Evolutionary conservation across 2,329 filamentous ascomycete species (phyloP).

Genomic region (Diaporthe citrichinensis): DNA sequence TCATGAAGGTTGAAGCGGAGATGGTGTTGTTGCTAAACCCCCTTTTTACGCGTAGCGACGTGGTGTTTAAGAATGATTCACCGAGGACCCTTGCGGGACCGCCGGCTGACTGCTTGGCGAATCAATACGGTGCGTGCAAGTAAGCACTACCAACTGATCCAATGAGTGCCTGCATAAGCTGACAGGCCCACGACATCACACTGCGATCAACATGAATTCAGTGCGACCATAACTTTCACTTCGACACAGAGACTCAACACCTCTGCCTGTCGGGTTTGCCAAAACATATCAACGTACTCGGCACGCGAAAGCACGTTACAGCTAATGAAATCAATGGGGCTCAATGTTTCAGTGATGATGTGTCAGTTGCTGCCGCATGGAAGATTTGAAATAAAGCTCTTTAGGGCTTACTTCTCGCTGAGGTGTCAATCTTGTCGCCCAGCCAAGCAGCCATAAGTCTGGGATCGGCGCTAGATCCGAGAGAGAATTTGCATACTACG

Average conservation of each 20-base stretch:
- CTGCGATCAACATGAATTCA: background rate
- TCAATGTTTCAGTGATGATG: background rate
- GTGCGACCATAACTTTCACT: background rate
- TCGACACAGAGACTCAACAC: background rate
- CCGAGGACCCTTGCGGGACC: background rate
- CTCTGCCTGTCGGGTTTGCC: background rate
- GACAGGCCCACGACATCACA: background rate
- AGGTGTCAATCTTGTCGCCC: background rate
- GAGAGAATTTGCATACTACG: background rate
- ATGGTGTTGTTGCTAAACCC: too few relatives aligned
- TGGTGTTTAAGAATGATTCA: background rate
- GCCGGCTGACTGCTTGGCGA: background rate
- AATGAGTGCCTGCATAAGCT: slow-evolving; percentile 11
- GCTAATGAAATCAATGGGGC: background rate
- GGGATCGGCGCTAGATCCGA: background rate
- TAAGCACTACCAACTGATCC: slow-evolving; percentile 9
- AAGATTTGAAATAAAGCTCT: background rate
- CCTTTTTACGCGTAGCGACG: background rate
- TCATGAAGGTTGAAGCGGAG: background rate
- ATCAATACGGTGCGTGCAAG: background rate
- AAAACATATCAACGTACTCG: background rate
- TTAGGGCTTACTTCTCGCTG: background rate
- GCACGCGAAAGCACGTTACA: background rate
- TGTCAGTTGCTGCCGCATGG: background rate
- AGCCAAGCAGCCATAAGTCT: background rate